Base-by-base conservation (phyloP, 2,329 filamentous ascomycete genomes). In the Hypoxylon sp. region DNA sequence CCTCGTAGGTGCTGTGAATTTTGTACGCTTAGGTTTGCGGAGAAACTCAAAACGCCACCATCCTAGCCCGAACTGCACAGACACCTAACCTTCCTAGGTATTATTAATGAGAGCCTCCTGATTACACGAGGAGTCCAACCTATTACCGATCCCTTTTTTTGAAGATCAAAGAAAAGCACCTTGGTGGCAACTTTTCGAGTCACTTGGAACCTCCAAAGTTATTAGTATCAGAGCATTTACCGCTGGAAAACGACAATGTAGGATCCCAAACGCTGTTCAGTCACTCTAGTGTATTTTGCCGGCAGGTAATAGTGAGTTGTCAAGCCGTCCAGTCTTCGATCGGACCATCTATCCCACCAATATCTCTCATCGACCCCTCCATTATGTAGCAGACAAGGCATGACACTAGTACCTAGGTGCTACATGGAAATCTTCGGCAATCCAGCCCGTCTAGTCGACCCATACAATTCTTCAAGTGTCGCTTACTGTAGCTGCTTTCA, bases 261-360 rank as follows among this genome's bases (percentile, higher is more conserved):
- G 35, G 39, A 63, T 67, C 48, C 21, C 32, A 67, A 57, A 15
- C 48, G 17, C 11, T 19, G 42, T 46, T 50, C 21, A 55, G 35
- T 56, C 48, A 48, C 21, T 51, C 46, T 65, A 50, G 64, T 62
- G 50, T 35, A 68, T 68, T 70, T 63, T 70, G 44, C 68, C 68
- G 68, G 68, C 68, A 70, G 57, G 58, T 68, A 46, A 59, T 65
- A 58, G 65, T 65, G 68, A 70, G 58, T 57, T 65, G 62, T 54
- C 62, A 58, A 67, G 17, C 17, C 50, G 42, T 62, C 32, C 24
- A 24, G 24, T 24, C 39, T 55, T 52, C 52, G 27, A 61, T 70
- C 68, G 62, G 62, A 65, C 68, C 65, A 70, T 60, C 31, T 48
- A 57, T 42, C 63, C 65, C 37, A 52, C 62, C 44, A 56, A 61